Conservation (phyloP, 1,284 basidiomycete species). For the Trichosporon inkin region DNA sequence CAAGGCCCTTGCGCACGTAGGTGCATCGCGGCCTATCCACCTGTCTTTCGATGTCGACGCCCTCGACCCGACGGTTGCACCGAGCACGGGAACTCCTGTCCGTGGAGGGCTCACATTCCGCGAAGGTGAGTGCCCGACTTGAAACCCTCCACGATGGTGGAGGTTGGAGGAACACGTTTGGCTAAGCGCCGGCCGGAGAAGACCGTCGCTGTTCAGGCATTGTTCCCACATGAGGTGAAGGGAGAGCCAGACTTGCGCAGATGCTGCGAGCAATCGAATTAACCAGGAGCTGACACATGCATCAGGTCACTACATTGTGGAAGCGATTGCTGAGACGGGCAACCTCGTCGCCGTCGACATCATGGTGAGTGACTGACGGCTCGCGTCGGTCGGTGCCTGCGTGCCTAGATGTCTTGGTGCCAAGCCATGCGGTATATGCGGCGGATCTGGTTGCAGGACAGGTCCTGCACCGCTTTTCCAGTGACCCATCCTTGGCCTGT, state of each 20-base stretch:
- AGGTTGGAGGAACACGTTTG: background rate
- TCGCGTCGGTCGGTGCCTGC: background rate
- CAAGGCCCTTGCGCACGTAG: conserved; percentile 91
- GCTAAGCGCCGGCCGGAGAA: conserved; percentile 5
- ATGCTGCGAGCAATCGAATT: no score
- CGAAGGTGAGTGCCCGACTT: conserved; percentile 69
- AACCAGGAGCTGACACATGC: background rate
- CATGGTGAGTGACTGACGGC: conserved; percentile 67
- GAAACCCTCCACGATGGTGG: conserved; percentile 13
- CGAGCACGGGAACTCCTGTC: conserved; percentile 63
- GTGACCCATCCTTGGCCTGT: background rate
- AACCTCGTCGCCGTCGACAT: conserved; percentile 85
- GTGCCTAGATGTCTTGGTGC: background rate
- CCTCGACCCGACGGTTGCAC: conserved; percentile 87
- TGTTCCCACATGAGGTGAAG: no score
- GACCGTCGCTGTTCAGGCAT: background rate
- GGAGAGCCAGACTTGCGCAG: no score
- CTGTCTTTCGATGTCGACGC: conserved; percentile 96
- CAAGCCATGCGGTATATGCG: background rate
- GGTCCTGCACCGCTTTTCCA: background rate
- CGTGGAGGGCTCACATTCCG: conserved; percentile 95
- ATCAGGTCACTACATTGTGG: conserved; percentile 69
- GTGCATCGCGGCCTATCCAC: conserved; percentile 85
- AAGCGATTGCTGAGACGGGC: conserved; percentile 89
- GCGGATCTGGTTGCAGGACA: background rate